phyloP scores from a whole-genome alignment of 1,284 basidiomycete species.

The Ceratobasidium sp. region DNA sequence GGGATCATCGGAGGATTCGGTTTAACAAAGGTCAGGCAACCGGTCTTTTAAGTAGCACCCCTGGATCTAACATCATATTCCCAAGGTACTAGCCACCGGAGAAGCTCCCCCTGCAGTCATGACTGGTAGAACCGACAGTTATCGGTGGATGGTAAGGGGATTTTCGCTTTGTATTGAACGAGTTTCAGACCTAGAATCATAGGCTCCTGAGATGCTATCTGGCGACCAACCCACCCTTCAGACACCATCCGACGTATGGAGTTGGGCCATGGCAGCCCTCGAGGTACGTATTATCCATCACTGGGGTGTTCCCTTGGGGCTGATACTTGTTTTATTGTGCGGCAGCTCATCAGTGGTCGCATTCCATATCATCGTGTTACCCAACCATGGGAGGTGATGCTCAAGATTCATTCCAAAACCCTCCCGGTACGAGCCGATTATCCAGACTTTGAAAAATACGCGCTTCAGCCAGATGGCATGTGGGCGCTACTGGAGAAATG shows the following conservation, averaged over 20 bases:
- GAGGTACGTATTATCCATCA: neutral
- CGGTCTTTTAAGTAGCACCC: neutral
- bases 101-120: neutral
- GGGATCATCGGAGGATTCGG: slow-evolving; percentile 29
- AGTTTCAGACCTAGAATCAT: neutral
- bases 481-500: slow-evolving; percentile 12
- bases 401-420: neutral
- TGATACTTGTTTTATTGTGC: too few relatives aligned
- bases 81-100: neutral
- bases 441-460: slow-evolving; percentile 21
- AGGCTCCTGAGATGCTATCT: slow-evolving; percentile 7
- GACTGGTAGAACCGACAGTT: neutral
- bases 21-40: slow-evolving; percentile 7
- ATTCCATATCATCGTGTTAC: neutral
- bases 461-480: neutral
- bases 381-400: neutral
- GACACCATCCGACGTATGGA: slow-evolving; percentile 9
- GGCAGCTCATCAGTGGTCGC: neutral
- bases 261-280: slow-evolving; percentile 10
- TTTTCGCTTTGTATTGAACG: neutral
- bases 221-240: neutral
- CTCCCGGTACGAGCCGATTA: neutral
- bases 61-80: too few relatives aligned
- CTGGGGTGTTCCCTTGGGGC: too few relatives aligned
- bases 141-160: neutral